These are phyloP conservation scores for Pestalotiopsis sp. DNA, from an alignment of 2,329 filamentous ascomycete species.

Conservation along the genomic window DNA sequence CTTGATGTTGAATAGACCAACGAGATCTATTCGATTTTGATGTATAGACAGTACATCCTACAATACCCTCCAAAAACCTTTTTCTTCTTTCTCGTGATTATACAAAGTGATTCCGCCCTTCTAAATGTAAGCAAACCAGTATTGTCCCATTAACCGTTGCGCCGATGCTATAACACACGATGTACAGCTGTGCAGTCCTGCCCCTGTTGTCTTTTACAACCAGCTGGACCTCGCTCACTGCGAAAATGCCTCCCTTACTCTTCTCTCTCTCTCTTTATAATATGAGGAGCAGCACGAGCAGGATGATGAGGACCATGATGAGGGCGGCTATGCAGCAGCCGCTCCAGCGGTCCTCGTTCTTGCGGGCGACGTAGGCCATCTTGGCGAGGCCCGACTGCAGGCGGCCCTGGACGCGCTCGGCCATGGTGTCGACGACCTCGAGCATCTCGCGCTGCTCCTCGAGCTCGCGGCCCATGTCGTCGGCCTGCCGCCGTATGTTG, in stretches of 20 bases:
- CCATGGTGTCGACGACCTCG: constrained; percentile 80
- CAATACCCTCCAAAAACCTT: background rate
- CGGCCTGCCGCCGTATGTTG: constrained; percentile 85
- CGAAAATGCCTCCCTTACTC: background rate
- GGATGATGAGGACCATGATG: constrained; percentile 84
- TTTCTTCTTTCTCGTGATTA: background rate
- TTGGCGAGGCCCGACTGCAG: constrained; percentile 85
- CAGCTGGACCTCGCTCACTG: background rate
- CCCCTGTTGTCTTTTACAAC: background rate
- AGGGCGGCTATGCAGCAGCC: constrained; percentile 90
- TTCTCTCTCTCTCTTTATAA: constrained; percentile 43
- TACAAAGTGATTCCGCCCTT: constrained; percentile 3
- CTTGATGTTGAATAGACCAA: background rate
- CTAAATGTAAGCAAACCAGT: constrained; percentile 14
- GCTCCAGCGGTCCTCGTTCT: constrained; percentile 86
- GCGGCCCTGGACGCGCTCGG: constrained; percentile 85
- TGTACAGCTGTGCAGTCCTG: background rate
- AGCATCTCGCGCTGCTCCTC: constrained; percentile 94
- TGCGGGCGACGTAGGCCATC: constrained; percentile 79
- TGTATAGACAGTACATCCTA: background rate
- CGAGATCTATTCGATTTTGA: background rate
- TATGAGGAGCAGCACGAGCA: constrained; percentile 77
- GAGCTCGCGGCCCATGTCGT: constrained; percentile 93
- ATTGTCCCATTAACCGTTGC: constrained; percentile 10
- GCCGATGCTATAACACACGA: constrained; percentile 7